phyloP scores from a whole-genome alignment of 345 rosid species.

The Eucalyptus lansdowneana region DNA sequence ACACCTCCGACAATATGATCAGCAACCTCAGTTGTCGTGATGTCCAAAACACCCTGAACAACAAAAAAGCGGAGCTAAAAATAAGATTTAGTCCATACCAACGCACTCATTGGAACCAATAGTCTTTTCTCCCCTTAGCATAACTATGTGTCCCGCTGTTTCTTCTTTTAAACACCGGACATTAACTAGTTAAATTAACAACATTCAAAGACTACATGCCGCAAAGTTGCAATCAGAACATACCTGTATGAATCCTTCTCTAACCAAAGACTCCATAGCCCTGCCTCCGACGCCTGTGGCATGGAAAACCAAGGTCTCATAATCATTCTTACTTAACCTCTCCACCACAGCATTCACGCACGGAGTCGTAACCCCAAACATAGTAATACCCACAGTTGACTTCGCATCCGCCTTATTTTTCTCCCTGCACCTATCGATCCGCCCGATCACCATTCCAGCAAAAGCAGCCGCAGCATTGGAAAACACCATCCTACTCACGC shows the following conservation, averaged over 20 bases:
- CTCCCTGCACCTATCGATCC: conserved; percentile 13
- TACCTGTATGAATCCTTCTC: conserved; percentile 81
- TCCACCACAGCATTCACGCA: conserved; percentile 66
- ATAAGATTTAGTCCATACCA: background rate
- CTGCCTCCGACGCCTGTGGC: conserved; percentile 95
- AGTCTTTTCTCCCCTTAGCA: background rate
- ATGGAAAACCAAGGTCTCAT: conserved; percentile 83
- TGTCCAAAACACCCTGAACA: conserved; percentile 65
- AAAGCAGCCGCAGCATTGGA: conserved; percentile 89
- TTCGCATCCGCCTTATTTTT: background rate
- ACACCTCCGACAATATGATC: conserved; percentile 88
- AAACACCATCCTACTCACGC: conserved; percentile 68
- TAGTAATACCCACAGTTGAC: conserved; percentile 66
- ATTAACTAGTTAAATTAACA: background rate
- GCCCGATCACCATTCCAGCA: conserved; percentile 79
- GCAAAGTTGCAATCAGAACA: background rate
- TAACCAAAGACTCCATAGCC: conserved; percentile 84
- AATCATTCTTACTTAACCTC: conserved; percentile 53
- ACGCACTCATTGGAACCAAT: background rate
- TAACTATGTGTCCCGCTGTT: background rate
- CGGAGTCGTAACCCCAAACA: conserved; percentile 94
- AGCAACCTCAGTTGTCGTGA: conserved; percentile 93
- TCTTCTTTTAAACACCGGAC: background rate
- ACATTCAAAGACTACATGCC: background rate
- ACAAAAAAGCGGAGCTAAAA: background rate